A percentile compares a stretch with the other conserved stretches of the same genome.
phyloP scores from a whole-genome alignment of 208 protist species.

The Wallacemonas sp. region DNA sequence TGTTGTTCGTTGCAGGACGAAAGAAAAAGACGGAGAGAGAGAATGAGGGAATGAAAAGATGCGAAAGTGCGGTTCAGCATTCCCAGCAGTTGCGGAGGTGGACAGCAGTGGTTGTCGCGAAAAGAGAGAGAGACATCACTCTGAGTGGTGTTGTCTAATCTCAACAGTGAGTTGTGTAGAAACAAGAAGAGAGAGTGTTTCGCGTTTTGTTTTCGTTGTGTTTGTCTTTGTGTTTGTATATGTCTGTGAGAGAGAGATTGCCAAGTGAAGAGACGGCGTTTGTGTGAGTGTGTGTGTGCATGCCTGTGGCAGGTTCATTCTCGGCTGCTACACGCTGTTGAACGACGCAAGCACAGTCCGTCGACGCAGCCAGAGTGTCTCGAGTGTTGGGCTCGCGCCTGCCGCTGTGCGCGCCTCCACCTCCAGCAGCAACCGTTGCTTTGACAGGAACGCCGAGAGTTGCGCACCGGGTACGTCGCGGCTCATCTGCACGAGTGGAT shows the following conservation, averaged over 20 bases:
- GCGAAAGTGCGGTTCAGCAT: background rate
- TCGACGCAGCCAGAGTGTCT: conserved; percentile 17
- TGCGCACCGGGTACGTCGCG: background rate
- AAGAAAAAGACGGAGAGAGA: background rate
- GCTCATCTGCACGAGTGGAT: background rate
- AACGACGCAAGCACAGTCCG: conserved; percentile 17
- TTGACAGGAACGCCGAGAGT: conserved; percentile 10
- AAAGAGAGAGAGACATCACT: background rate
- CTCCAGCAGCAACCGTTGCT: conserved; percentile 24
- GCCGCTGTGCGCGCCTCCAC: background rate
- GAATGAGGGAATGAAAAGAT: background rate
- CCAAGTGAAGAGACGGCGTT: no score
- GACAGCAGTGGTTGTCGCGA: background rate
- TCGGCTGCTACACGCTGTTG: no score
- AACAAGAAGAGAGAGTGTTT: no score
- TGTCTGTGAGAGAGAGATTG: no score
- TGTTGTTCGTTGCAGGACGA: no score
- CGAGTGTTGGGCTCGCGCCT: background rate
- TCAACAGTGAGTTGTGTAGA: no score
- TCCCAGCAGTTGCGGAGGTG: background rate
- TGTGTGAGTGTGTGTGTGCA: no score
- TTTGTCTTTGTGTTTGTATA: no score
- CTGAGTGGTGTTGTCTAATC: no score
- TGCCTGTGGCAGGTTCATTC: no score
- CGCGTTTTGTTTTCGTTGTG: no score